Base-by-base conservation (phyloP, 2,329 filamentous ascomycete species). In the Pyrenophora tritici-repentis region DNA sequence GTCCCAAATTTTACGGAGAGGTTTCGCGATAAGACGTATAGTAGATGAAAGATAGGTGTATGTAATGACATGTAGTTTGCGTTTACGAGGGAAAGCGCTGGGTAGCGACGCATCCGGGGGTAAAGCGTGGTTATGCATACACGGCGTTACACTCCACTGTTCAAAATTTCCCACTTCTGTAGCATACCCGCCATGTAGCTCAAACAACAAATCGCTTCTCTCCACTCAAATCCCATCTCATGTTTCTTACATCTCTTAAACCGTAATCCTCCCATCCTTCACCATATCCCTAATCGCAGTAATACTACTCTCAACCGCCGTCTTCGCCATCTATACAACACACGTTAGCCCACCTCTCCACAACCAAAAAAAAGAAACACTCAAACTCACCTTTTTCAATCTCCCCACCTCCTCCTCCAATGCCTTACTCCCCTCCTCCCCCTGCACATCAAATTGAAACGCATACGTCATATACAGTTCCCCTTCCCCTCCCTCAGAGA, bases 401-500 rank as follows among this genome's bases (percentile, higher is more conserved):
- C 53, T 67, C 49, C 65, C 54, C 13, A 47, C 40, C 47, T 71
- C 51, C 52, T 68, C 53, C 47, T 64, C 62, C 12, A 61, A 58
- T 65, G 75, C 73, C 12, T 69, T 66, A 26, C 66, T 72, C 29
- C 69, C 71, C 37, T 69, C 67, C 26, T 69, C 41, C 36, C 74
- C 52, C 1, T 71, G 69, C 38, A 73, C 56, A 14, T 62, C 58
- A 62, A 74, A 75, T 52, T 79, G 74, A 61, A 80, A 80, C 17
- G 71, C 73, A 53, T 78, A 81, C 10, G 76, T 80, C 73, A 81
- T 74, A 31, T 73, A 58, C 43, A 76, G 41, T 76, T 74, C 7
- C 63, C 65, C 12, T 58, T 59, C 29, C 72, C 62, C 2, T 1
- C 75, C 76, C 44, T 74, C 65, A 1, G 72, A 75, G 18, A 80